Percentiles rank a stretch among this genome's conserved stretches.
These are phyloP conservation scores for Naganishia liquefaciens DNA, from an alignment of 1,284 basidiomycete genomes.

Conservation along the genomic window DNA sequence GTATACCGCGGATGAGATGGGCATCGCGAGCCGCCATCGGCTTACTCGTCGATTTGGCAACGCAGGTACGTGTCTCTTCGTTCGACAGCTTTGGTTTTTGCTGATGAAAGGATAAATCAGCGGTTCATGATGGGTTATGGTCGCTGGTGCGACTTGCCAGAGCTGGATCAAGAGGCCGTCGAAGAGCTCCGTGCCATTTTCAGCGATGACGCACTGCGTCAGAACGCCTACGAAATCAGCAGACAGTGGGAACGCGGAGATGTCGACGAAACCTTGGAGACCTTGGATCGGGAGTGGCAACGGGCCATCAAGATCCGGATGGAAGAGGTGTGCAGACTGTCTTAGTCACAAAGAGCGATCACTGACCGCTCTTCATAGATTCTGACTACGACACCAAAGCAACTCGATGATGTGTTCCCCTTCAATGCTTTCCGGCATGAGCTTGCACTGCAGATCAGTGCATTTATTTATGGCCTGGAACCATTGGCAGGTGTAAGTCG, in stretches of 20 bases:
- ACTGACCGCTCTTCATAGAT: not conserved
- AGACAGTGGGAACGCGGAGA: not conserved
- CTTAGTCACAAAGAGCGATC: not conserved
- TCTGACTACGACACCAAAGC: not conserved
- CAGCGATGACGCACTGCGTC: constrained; percentile 5
- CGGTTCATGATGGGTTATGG: constrained; percentile 23
- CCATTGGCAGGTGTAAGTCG: constrained; percentile 21
- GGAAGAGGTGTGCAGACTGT: constrained; percentile 1
- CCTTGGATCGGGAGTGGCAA: constrained; percentile 19
- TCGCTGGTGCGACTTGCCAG: constrained; percentile 4
- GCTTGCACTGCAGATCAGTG: constrained; percentile 2
- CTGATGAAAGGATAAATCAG: not conserved
- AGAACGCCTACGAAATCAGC: constrained; percentile 3
- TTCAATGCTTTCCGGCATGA: constrained; percentile 23
- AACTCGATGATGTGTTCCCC: constrained; percentile 17
- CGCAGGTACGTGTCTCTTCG: constrained; percentile 6
- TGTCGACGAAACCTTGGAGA: constrained; percentile 10
- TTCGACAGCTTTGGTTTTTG: not conserved
- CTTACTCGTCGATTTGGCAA: constrained; percentile 19
- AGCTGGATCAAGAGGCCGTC: constrained; percentile 9
- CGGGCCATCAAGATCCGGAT: constrained; percentile 7
- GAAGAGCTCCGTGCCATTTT: constrained; percentile 14
- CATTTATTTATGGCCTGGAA: not conserved
- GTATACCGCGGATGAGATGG: constrained; percentile 13
- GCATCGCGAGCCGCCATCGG: constrained; percentile 7